phyloP scores from a whole-genome alignment of 2,329 filamentous ascomycete species.

The Hymenoscyphus infarciens region DNA sequence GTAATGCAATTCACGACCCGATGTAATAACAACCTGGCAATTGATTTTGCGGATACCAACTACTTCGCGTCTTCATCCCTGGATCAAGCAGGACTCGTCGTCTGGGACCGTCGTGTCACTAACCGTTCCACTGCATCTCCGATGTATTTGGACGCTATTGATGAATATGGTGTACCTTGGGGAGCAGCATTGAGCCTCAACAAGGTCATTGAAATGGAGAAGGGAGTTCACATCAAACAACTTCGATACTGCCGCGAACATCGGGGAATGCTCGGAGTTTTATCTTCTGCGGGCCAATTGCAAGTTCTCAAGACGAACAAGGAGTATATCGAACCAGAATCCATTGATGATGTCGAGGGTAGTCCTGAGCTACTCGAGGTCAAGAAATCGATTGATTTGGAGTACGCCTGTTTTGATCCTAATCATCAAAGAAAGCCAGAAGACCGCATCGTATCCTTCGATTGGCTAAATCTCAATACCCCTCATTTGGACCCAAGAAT shows the following conservation, averaged over 20 bases:
- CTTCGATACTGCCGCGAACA: conserved; percentile 62
- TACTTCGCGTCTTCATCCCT: conserved; percentile 79
- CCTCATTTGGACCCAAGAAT: conserved; percentile 54
- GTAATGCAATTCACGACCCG: conserved; percentile 43
- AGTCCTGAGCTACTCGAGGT: conserved; percentile 59
- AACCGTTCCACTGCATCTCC: conserved; percentile 50
- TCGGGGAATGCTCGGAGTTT: conserved; percentile 56
- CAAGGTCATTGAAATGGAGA: conserved; percentile 50
- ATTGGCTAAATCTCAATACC: conserved; percentile 60
- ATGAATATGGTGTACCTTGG: conserved; percentile 57
- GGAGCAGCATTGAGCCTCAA: conserved; percentile 58
- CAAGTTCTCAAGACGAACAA: conserved; percentile 57
- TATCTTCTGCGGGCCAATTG: conserved; percentile 61
- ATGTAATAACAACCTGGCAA: conserved; percentile 68
- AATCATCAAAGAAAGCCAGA: conserved; percentile 43
- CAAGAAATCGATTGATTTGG: conserved; percentile 58
- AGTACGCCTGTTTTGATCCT: conserved; percentile 51
- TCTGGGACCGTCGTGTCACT: conserved; percentile 73
- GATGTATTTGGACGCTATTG: conserved; percentile 54
- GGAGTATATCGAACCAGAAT: conserved; percentile 45
- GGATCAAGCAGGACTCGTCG: conserved; percentile 68
- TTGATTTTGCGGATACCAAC: conserved; percentile 76
- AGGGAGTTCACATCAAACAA: conserved; percentile 58
- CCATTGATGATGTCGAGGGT: conserved; percentile 44
- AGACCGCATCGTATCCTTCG: conserved; percentile 63